Evolutionary conservation across 495 filamentous ascomycete species (phyloP).

Genomic region (Immersiella caudata): DNA sequence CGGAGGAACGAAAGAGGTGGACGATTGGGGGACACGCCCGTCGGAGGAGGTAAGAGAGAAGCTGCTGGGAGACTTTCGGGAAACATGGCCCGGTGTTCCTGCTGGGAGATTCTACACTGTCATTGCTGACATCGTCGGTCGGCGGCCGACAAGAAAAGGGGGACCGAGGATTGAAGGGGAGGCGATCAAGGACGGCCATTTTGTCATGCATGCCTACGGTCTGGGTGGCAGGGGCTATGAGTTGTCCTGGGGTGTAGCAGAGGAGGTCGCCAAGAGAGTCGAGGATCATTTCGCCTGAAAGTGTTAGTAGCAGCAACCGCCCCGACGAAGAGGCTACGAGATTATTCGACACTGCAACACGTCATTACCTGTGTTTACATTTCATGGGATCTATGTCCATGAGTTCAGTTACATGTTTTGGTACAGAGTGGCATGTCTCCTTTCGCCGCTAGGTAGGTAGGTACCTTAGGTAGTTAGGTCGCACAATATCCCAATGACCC

Average conservation of each 20-base stretch:
- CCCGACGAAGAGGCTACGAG: background rate
- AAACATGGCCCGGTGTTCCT: conserved; percentile 45
- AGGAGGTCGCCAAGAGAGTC: conserved; percentile 41
- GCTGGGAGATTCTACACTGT: conserved; percentile 39
- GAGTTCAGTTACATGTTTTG: too few relatives aligned
- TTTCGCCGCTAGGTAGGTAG: too few relatives aligned
- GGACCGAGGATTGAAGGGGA: conserved; percentile 51
- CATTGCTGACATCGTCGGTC: conserved; percentile 49
- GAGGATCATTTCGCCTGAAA: conserved; percentile 25
- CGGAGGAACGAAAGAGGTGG: conserved; percentile 64
- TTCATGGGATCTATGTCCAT: too few relatives aligned
- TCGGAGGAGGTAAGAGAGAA: conserved; percentile 48
- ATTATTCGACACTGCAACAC: background rate
- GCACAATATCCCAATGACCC: too few relatives aligned
- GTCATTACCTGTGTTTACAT: background rate
- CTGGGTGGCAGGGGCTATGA: conserved; percentile 63
- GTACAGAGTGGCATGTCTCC: too few relatives aligned
- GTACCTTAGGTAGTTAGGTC: too few relatives aligned
- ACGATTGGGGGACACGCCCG: conserved; percentile 58
- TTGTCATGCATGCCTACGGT: conserved; percentile 66
- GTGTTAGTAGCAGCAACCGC: background rate
- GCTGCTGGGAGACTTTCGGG: conserved; percentile 47
- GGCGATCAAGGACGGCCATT: conserved; percentile 33
- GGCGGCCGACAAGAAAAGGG: conserved; percentile 47
- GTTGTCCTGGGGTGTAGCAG: conserved; percentile 52